Base-by-base conservation (phyloP, 768 basidiomycete genomes). In the Podaxis pistillaris region DNA sequence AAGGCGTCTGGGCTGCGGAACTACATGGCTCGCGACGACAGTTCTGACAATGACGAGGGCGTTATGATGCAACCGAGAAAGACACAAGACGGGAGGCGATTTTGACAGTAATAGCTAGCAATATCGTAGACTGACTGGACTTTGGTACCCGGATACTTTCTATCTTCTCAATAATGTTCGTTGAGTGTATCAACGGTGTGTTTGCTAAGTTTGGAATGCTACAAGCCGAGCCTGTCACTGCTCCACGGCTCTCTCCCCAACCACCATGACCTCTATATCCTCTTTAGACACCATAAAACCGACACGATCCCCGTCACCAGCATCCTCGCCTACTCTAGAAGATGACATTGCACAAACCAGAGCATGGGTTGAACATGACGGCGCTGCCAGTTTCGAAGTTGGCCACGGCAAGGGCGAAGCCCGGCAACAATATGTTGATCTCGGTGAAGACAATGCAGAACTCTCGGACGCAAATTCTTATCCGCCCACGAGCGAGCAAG, bases 401-500 rank as follows among this genome's bases (percentile, higher is more conserved):
- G 64, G 64, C 54, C 71, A 71, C 44, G 19, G 44, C 26, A 70
- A 70, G 68, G 65, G 49, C 69, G 72, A 26, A 71, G 63, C 28
- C 67, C 70, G 28, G 75, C 76, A 52, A 30, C 33, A 37, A 47
- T 19, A 62, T 22, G 22, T 28, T 28, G 46, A 49, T 50, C 54
- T n/a, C 15, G 8, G 37, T 36, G 61, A 56, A 30, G 76, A 74
- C 53, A 66, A 67, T 30, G 53, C 66, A 11, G 67, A 58, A n/a
- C 56, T 58, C 37, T 58, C 41, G 19, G 67, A 62, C 60, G 65
- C 62, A 28, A 56, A 56, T 19, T 73, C 75, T 26, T 93, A 93
- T 68, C 90, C 91, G 1, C 91, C 91, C 2, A 81, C 72, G 44
- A 85, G 76, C 46, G 87, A 91, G 64, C 87, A 86, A 19, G 81